Evolutionary conservation across 2,329 filamentous ascomycete species (phyloP).

Genomic region (Ophiocordyceps camponoti-leonardi): DNA sequence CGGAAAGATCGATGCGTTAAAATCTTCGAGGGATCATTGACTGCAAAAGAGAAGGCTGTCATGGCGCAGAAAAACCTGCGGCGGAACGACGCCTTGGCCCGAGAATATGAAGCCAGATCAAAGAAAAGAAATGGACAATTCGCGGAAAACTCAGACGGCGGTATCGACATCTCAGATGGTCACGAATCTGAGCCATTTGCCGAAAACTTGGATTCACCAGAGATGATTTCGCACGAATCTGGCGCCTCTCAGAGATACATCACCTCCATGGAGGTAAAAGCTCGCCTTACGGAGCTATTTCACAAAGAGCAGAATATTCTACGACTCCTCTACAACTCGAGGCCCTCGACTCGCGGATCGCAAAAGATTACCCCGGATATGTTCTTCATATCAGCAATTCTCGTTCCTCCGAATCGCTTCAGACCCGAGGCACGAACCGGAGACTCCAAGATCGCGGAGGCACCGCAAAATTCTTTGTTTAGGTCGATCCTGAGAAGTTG

Average conservation of each 20-base stretch:
- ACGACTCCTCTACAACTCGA: conserved; percentile 68
- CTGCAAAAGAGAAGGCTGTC: conserved; percentile 54
- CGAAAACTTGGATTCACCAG: conserved; percentile 15
- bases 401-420: conserved; percentile 86
- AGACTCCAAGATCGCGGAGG: conserved; percentile 67
- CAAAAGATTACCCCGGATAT: conserved; percentile 58
- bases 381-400: conserved; percentile 78
- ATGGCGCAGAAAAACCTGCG: conserved; percentile 58
- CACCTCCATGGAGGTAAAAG: conserved; percentile 67
- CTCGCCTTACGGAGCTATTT: conserved; percentile 63
- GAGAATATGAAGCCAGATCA: conserved; percentile 14
- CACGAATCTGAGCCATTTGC: conserved; percentile 28
- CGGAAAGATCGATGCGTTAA: conserved; percentile 86
- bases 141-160: conserved; percentile 53
- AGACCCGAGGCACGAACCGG: conserved; percentile 75
- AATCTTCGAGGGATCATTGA: conserved; percentile 74
- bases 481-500: conserved; percentile 67
- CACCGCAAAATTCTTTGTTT: conserved; percentile 75
- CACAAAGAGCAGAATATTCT: conserved; percentile 75
- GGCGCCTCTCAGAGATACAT: conserved; percentile 50
- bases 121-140: conserved; percentile 13
- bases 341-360: conserved; percentile 39
- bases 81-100: conserved; percentile 50
- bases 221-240: conserved; percentile 12
- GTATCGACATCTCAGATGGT: conserved; percentile 34